Base-by-base conservation (phyloP, 2,329 filamentous ascomycete species). In the Fusarium sp. region DNA sequence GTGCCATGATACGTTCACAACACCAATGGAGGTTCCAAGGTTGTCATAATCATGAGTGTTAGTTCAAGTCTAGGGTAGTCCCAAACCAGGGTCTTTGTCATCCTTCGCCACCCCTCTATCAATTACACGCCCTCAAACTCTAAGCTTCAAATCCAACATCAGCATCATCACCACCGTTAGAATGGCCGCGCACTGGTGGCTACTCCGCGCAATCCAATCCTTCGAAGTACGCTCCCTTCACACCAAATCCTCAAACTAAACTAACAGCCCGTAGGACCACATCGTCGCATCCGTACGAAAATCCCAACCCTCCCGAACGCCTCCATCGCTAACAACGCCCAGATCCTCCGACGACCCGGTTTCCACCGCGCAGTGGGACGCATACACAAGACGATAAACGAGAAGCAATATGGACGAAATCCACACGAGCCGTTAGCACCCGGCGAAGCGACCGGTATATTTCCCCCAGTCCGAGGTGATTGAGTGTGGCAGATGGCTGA, bases 361-460 rank as follows among this genome's bases (percentile, higher is more conserved):
- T 87, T 87, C 71, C 85, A 87, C 64, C 81, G 81, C 62, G 80
- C 80, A 5, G 85, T 87, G 39, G 82, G 83, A 9, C 79, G 81
- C n/a, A 83, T 87, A 33, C 85, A 87, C 60, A 80, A 80, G 15
- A 78, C 74, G 5, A 80, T 87, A 37, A 75, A 87, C 69, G 83
- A 87, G 62, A 74, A 76, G 19, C 79, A 80, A 44, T 66, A 87
- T 63, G 85, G 85, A 11, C 80, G 83, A 24, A 79, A 84, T 53
- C 84, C 85, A 0, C 77, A 81, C 65, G 83, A 86, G 50, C 85
- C 85, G 8, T 64, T 87, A 11, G 79, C 80, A 1, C 83, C 79
- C 2, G 86, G 85, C 44, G 83, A 87, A 70, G 85, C 85, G 4
- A 86, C 84, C 32, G 80, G 83, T 83, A 76, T 7, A 74, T 40